Evolutionary conservation across 225 moss, liverwort and hornwort species (phyloP).

Genomic region (Pseudoscleropodium purum): DNA sequence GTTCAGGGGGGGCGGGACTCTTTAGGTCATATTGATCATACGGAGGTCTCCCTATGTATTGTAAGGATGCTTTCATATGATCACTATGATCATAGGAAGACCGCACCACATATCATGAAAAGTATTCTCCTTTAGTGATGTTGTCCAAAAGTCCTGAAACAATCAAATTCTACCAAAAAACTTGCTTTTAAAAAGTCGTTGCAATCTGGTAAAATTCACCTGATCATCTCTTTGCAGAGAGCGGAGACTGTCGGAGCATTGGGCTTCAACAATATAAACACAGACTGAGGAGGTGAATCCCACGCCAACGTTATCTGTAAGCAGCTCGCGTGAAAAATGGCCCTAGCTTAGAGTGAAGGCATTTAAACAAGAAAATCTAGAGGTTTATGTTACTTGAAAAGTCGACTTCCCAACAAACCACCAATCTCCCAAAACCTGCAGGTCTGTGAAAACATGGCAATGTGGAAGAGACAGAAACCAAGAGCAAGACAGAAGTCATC

Average conservation of each 20-base stretch:
- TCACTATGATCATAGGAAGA: neutral
- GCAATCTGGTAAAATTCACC: slow-evolving; percentile 29
- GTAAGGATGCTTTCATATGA: neutral
- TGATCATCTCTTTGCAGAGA: slow-evolving; percentile 84
- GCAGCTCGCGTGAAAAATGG: neutral
- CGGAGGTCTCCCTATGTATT: neutral
- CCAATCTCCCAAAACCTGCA: neutral
- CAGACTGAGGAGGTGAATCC: slow-evolving; percentile 68
- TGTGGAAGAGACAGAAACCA: neutral
- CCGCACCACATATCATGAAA: neutral
- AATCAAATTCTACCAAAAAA: neutral
- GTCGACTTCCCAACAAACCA: neutral
- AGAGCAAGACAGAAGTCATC: slow-evolving; percentile 4
- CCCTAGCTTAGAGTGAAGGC: neutral
- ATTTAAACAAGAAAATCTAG: neutral
- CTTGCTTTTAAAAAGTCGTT: neutral
- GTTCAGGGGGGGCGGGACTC: neutral
- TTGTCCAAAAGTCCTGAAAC: neutral
- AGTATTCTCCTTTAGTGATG: neutral
- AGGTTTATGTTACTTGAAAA: neutral
- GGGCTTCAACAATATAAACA: slow-evolving; percentile 79
- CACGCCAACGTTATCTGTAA: slow-evolving; percentile 80
- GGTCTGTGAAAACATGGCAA: neutral
- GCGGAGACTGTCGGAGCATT: slow-evolving; percentile 46
- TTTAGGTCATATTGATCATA: neutral